phyloP scores from a whole-genome alignment of 163 green algal genomes.

The Chlamydomonas reinhardtii region DNA sequence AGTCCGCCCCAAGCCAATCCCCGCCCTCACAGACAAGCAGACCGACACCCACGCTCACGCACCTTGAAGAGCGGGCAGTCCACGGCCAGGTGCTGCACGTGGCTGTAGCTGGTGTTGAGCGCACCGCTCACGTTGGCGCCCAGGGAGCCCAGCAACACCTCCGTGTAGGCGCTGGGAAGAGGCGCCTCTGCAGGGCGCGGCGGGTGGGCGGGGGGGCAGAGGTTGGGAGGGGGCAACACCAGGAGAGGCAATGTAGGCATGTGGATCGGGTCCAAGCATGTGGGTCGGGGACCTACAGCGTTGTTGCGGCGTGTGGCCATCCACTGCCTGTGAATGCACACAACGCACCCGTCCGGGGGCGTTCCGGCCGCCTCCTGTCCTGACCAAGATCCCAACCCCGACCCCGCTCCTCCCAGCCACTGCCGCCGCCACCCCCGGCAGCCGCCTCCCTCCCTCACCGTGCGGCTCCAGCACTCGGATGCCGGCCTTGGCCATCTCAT shows the following conservation, averaged over 20 bases:
- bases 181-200: conserved; percentile 4
- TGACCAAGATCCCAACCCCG: too few species aligned
- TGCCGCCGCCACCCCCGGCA: too few species aligned
- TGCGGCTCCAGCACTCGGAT: conserved; percentile 38
- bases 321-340: too few species aligned
- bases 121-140: conserved; percentile 2
- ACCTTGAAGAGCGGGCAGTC: conserved; percentile 58
- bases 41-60: background rate
- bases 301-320: too few species aligned
- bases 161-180: conserved; percentile 15
- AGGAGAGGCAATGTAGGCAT: background rate
- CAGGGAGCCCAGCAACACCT: conserved; percentile 6
- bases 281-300: too few species aligned
- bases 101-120: background rate
- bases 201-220: background rate
- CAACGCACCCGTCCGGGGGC: too few species aligned
- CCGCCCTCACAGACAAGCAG: background rate
- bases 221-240: too few species aligned
- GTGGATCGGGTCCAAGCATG: too few species aligned
- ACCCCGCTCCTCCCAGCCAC: too few species aligned
- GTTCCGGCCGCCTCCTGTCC: too few species aligned
- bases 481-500: background rate
- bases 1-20: background rate
- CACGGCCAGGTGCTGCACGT: conserved; percentile 37
- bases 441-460: too few species aligned